phyloP scores from a whole-genome alignment of 352 stramenopile genomes.

The Globisporangium megalacanthum region DNA sequence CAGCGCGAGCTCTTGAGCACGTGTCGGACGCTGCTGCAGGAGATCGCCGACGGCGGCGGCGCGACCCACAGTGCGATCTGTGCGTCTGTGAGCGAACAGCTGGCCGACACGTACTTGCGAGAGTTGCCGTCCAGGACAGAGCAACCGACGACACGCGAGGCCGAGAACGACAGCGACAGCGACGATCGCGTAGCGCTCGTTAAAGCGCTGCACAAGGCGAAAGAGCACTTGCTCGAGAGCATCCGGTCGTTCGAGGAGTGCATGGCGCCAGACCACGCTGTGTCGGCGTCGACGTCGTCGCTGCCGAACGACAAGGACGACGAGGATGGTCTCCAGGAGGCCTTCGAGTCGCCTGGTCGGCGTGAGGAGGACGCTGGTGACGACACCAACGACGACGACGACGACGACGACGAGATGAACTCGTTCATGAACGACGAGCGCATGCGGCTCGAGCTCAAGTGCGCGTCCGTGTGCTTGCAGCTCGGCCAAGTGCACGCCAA shows the following conservation, averaged over 20 bases:
- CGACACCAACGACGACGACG: conserved; percentile 16
- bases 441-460: conserved; percentile 65
- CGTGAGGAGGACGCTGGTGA: conserved; percentile 13
- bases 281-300: conserved; percentile 2
- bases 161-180: conserved; percentile 6
- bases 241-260: conserved; percentile 72
- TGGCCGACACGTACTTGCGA: conserved; percentile 77
- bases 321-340: background rate
- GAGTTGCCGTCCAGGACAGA: conserved; percentile 19
- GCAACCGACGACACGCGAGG: background rate
- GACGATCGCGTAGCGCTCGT: conserved; percentile 6
- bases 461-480: conserved; percentile 64
- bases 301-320: conserved; percentile 23
- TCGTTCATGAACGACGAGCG: conserved; percentile 80
- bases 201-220: conserved; percentile 42
- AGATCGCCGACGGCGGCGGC: conserved; percentile 61
- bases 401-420: conserved; percentile 38
- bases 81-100: conserved; percentile 71
- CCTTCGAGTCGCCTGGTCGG: background rate
- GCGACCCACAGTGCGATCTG: conserved; percentile 69
- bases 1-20: conserved; percentile 73
- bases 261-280: conserved; percentile 24
- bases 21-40: conserved; percentile 65
- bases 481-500: conserved; percentile 36
- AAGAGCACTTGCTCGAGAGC: conserved; percentile 59